phyloP scores from a whole-genome alignment of 2,329 filamentous ascomycete species.

The Cephalotrichum gorgonifer region DNA sequence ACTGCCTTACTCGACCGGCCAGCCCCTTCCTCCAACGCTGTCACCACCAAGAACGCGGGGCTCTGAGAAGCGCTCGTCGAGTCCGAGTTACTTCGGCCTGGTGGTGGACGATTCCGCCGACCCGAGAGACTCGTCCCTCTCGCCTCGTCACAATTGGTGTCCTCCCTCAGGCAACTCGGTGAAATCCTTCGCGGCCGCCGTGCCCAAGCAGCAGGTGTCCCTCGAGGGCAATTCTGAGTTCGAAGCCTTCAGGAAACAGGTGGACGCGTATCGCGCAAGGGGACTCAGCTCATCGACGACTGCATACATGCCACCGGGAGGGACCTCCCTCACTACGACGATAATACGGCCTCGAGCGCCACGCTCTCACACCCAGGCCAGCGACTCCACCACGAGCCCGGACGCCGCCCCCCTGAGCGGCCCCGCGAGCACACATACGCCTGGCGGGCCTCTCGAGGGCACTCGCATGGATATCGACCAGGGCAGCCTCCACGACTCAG shows the following conservation, averaged over 20 bases:
- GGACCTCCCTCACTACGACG: constrained; percentile 11
- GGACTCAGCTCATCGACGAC: constrained; percentile 1
- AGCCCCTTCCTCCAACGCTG: constrained; percentile 35
- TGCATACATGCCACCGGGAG: not conserved
- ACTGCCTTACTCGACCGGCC: constrained; percentile 42
- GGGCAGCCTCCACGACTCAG: constrained; percentile 39
- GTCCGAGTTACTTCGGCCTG: constrained; percentile 83
- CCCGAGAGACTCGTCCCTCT: constrained; percentile 50
- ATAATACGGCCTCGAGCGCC: constrained; percentile 28
- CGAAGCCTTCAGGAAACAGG: constrained; percentile 65
- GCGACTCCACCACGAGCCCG: constrained; percentile 23
- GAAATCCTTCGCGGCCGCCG: constrained; percentile 56
- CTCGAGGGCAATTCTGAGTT: constrained; percentile 73
- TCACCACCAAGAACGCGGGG: not conserved
- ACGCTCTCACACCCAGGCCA: constrained; percentile 38
- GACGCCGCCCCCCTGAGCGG: not conserved
- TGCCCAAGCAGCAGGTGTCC: constrained; percentile 54
- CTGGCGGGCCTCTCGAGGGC: not conserved
- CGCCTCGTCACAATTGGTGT: constrained; percentile 65
- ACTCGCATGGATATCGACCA: constrained; percentile 32
- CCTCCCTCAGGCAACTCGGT: constrained; percentile 59
- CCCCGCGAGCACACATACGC: not conserved
- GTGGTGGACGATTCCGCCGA: constrained; percentile 50
- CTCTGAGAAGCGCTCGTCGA: constrained; percentile 25
- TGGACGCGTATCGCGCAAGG: constrained; percentile 47